Conservation (phyloP, 257 asterid genomes). For the Plantago major region DNA sequence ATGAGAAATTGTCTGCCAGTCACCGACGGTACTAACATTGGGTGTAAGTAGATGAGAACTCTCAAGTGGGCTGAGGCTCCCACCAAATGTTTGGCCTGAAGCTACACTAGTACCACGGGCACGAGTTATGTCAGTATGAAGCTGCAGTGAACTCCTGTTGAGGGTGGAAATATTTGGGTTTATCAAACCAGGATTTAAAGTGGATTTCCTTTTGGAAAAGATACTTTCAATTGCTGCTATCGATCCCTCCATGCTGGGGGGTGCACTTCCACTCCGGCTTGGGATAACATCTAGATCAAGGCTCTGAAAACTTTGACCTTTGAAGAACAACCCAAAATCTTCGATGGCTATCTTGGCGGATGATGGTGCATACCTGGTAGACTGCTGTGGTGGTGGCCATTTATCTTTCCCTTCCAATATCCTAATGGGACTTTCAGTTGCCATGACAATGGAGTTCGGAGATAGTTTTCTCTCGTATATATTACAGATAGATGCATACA, state of each 20-base stretch:
- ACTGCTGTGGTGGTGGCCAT: constrained; percentile 29
- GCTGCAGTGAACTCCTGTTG: neutral
- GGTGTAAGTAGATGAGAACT: neutral
- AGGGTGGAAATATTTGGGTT: constrained; percentile 1
- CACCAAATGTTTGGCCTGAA: constrained; percentile 9
- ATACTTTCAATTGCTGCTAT: constrained; percentile 32
- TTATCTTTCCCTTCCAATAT: constrained; percentile 29
- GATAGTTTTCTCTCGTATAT: constrained; percentile 8
- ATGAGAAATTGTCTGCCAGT: constrained; percentile 6
- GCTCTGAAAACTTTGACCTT: constrained; percentile 29
- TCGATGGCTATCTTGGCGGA: too few relatives aligned
- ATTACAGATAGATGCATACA: constrained; percentile 11
- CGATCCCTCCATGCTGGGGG: constrained; percentile 58
- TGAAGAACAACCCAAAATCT: constrained; percentile 34
- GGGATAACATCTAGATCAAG: constrained; percentile 34
- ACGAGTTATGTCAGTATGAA: neutral
- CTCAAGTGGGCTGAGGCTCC: constrained; percentile 1
- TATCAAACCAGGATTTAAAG: constrained; percentile 15
- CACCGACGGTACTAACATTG: constrained; percentile 9
- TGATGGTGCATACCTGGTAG: constrained; percentile 26
- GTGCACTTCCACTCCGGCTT: constrained; percentile 50
- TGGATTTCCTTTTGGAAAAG: constrained; percentile 20
- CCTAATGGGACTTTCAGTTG: constrained; percentile 43
- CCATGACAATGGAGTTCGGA: constrained; percentile 30
- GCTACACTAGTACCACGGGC: constrained; percentile 1